These are phyloP conservation scores for Byssothecium circinans DNA, from an alignment of 2,329 filamentous ascomycete genomes.

Conservation along the genomic window DNA sequence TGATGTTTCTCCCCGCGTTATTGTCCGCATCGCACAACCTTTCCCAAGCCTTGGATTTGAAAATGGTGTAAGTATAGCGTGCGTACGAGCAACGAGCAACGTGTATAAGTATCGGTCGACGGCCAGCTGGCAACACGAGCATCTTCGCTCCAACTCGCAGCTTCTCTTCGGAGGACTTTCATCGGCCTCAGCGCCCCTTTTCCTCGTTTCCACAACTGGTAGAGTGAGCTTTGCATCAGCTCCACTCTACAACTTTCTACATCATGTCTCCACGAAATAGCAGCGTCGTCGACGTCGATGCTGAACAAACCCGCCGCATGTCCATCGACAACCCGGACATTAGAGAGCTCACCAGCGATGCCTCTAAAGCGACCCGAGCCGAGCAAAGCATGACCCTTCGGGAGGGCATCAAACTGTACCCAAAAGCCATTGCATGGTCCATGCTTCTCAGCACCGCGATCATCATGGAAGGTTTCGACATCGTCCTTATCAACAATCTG, in stretches of 20 bases:
- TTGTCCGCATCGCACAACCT: conserved; percentile 8
- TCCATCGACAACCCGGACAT: conserved; percentile 32
- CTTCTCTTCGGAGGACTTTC: background rate
- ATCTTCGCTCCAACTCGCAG: background rate
- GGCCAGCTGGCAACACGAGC: background rate
- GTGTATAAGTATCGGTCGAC: conserved; percentile 3
- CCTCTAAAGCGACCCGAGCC: conserved; percentile 45
- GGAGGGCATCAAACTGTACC: conserved; percentile 78
- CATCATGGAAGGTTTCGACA: conserved; percentile 88
- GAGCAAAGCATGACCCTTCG: conserved; percentile 58
- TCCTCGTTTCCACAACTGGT: background rate
- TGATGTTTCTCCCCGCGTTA: conserved; percentile 23
- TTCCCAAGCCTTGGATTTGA: background rate
- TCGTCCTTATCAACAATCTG: conserved; percentile 78
- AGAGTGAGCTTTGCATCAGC: background rate
- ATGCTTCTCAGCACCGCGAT: conserved; percentile 84
- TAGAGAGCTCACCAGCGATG: conserved; percentile 30
- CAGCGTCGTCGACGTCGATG: conserved; percentile 36
- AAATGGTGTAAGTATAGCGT: background rate
- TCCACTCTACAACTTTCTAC: conserved; percentile 1
- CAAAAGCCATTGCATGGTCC: conserved; percentile 83
- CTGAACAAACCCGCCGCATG: conserved; percentile 33
- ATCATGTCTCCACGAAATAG: conserved; percentile 38
- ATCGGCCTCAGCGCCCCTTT: background rate
- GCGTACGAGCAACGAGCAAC: background rate